These are phyloP conservation scores for Crucibulum laeve DNA, from an alignment of 768 basidiomycete species.

Conservation along the genomic window DNA sequence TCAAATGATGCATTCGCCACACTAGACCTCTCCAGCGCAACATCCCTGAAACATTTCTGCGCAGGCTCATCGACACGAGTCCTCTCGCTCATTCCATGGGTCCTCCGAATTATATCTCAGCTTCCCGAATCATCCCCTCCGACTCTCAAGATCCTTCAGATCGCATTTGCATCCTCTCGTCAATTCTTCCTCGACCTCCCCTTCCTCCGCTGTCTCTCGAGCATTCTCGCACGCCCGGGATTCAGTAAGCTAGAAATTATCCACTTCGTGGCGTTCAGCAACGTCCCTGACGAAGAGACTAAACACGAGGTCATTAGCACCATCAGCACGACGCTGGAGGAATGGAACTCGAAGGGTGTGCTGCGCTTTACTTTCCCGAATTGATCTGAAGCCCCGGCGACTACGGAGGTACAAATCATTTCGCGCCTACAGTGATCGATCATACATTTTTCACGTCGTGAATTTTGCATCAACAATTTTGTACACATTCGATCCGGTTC, in stretches of 20 bases:
- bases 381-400: not conserved
- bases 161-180: conserved; percentile 22
- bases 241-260: conserved; percentile 17
- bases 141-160: conserved; percentile 15
- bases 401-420: not conserved
- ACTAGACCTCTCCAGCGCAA: conserved; percentile 17
- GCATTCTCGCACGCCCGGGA: conserved; percentile 14
- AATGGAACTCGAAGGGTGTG: not conserved
- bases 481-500: too few species aligned
- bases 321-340: not conserved
- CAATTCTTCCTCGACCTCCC: conserved; percentile 26
- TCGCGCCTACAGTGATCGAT: not conserved
- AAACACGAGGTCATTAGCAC: not conserved
- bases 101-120: conserved; percentile 16
- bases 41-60: conserved; percentile 16
- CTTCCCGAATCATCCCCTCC: conserved; percentile 9
- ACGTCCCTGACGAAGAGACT: conserved; percentile 13
- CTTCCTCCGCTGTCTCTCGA: conserved; percentile 16
- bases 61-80: conserved; percentile 22
- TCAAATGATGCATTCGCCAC: conserved; percentile 8
- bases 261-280: conserved; percentile 20
- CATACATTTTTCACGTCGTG: not conserved
- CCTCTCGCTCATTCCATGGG: conserved; percentile 23
- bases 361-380: conserved; percentile 1
- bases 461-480: too few species aligned